These are phyloP conservation scores for Chrysanthemum makinoi DNA, from an alignment of 129 eudicot species.

Conservation along the genomic window DNA sequence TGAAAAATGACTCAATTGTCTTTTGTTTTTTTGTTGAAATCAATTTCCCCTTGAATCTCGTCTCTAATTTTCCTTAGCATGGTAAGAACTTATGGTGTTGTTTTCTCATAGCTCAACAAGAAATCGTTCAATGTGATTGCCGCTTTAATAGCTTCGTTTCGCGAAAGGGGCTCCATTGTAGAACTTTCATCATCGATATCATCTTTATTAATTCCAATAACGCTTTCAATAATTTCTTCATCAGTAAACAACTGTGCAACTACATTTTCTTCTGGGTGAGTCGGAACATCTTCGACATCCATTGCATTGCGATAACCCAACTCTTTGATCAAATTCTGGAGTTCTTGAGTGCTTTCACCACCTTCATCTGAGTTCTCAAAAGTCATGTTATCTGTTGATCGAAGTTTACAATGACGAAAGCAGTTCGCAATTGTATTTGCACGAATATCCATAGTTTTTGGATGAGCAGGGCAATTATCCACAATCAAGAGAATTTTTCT, in stretches of 20 bases:
- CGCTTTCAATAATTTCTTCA: constrained; percentile 31
- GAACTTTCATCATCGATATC: constrained; percentile 36
- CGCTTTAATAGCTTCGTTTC: constrained; percentile 25
- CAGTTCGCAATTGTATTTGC: constrained; percentile 26
- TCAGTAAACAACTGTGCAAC: constrained; percentile 34
- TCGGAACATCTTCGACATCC: too few relatives aligned
- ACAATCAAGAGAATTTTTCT: too few relatives aligned
- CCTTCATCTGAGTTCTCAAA: constrained; percentile 30
- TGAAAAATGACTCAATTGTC: not conserved
- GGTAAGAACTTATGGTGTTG: constrained; percentile 34
- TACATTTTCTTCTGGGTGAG: not conserved
- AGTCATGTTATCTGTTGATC: constrained; percentile 31
- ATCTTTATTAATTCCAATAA: constrained; percentile 33
- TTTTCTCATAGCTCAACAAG: constrained; percentile 29
- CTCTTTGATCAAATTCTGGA: too few relatives aligned
- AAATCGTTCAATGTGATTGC: constrained; percentile 29
- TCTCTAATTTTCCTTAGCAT: constrained; percentile 36
- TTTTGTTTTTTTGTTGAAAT: not conserved
- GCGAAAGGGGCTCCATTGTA: too few relatives aligned
- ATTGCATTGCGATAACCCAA: too few relatives aligned
- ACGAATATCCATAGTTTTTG: too few relatives aligned
- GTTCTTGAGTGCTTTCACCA: not conserved
- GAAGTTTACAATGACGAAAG: constrained; percentile 31
- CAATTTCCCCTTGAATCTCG: constrained; percentile 38
- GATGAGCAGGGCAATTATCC: too few relatives aligned